A percentile compares a stretch with the other conserved stretches of the same genome.
Conservation (phyloP, 371 early-diverging fungal species). For the Polyrhizophydium stewartii region DNA sequence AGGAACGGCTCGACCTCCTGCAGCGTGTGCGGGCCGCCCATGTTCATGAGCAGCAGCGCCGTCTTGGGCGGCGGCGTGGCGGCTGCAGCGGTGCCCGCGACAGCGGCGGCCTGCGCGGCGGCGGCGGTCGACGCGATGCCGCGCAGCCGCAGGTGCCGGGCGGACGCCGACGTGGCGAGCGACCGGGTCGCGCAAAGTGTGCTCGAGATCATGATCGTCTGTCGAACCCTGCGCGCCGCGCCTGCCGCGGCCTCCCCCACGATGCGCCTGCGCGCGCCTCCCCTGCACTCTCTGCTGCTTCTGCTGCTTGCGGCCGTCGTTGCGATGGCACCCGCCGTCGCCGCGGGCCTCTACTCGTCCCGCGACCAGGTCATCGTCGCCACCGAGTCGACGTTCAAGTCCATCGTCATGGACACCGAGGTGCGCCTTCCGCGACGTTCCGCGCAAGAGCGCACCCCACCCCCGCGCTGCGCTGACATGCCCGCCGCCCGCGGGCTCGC, state of each 20-base stretch:
- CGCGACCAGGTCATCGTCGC: slow-evolving; percentile 25
- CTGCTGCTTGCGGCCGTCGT: neutral
- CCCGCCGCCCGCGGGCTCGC: no score
- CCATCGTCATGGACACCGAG: slow-evolving; percentile 61
- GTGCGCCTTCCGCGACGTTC: slow-evolving; percentile 43
- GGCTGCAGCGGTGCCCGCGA: neutral
- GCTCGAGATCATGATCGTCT: no score
- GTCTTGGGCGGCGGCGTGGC: slow-evolving; percentile 49
- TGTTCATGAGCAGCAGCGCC: slow-evolving; percentile 84
- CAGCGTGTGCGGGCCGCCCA: slow-evolving; percentile 86
- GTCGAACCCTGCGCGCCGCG: no score
- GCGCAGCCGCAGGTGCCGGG: no score
- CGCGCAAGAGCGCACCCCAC: no score
- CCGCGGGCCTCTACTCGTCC: slow-evolving; percentile 21
- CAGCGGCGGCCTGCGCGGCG: no score
- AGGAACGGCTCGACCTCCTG: slow-evolving; percentile 81
- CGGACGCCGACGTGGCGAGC: no score
- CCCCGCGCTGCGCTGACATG: no score
- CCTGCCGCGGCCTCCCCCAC: no score
- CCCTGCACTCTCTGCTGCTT: neutral
- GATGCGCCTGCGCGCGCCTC: no score
- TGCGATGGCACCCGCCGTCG: neutral
- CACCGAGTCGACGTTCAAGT: slow-evolving; percentile 53
- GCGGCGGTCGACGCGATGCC: no score
- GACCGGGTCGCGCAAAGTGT: no score